A percentile compares a stretch with the other conserved stretches of the same genome.
Evolutionary conservation across 179 eudicot species (phyloP).

Genomic region (Gypsophila paniculata): DNA sequence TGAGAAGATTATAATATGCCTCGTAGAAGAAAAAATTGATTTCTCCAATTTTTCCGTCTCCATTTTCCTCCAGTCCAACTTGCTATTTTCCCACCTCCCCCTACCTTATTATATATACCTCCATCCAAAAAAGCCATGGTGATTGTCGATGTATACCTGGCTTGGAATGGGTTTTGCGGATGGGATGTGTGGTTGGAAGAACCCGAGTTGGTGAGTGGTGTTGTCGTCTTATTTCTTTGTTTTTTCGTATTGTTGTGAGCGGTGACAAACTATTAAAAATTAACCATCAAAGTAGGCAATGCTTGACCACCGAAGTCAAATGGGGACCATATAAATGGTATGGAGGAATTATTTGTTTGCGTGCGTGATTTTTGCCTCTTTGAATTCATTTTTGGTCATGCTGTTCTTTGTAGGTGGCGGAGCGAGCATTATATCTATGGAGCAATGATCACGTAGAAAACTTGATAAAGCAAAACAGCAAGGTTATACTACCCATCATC

Average conservation of each 20-base stretch:
- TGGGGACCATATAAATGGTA: too few species aligned
- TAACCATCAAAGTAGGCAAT: too few species aligned
- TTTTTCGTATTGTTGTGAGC: background rate
- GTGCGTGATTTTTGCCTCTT: background rate
- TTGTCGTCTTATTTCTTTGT: background rate
- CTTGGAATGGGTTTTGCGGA: background rate
- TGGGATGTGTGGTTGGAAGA: background rate
- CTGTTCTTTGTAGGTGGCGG: slow-evolving; percentile 52
- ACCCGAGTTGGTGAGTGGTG: background rate
- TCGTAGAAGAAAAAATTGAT: too few species aligned
- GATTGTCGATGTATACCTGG: too few species aligned
- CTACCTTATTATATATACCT: too few species aligned
- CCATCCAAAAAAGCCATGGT: too few species aligned
- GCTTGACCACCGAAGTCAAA: too few species aligned
- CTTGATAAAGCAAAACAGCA: slow-evolving; percentile 60
- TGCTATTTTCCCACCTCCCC: too few species aligned
- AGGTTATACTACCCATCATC: slow-evolving; percentile 63
- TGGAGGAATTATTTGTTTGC: background rate
- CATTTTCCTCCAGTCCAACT: too few species aligned
- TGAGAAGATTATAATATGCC: too few species aligned
- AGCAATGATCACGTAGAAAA: slow-evolving; percentile 65
- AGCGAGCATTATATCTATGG: slow-evolving; percentile 67
- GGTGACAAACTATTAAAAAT: too few species aligned
- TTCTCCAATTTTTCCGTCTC: too few species aligned
- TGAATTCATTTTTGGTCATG: slow-evolving; percentile 4